Evolutionary conservation across 441 rosid species (phyloP).

Genomic region (Isatis lusitanica): DNA sequence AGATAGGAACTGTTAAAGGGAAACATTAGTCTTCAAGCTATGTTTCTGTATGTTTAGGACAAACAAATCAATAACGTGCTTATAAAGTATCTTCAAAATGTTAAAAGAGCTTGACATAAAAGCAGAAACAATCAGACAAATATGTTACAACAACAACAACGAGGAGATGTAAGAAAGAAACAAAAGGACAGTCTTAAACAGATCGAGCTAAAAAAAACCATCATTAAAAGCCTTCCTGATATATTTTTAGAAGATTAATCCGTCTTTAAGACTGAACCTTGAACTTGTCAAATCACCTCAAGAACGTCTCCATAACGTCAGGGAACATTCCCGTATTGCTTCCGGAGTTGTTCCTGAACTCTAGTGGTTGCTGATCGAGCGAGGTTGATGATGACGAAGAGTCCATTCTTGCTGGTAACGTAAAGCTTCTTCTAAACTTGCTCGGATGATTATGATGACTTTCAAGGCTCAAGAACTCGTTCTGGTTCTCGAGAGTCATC

Average conservation of each 20-base stretch:
- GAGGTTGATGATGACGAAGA: constrained; percentile 75
- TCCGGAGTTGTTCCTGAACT: constrained; percentile 54
- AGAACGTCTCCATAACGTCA: constrained; percentile 76
- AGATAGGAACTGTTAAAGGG: constrained; percentile 13
- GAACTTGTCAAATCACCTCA: constrained; percentile 51
- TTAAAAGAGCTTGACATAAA: constrained; percentile 21
- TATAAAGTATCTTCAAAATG: constrained; percentile 20
- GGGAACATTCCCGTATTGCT: constrained; percentile 55
- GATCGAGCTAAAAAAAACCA: constrained; percentile 9
- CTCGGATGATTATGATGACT: constrained; percentile 46
- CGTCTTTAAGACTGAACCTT: constrained; percentile 13
- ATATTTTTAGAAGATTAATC: neutral
- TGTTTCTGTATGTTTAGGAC: neutral
- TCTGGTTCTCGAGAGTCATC: constrained; percentile 44
- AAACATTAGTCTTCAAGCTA: neutral
- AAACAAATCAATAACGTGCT: constrained; percentile 7
- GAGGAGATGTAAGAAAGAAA: neutral
- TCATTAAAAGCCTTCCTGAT: neutral
- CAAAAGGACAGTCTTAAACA: constrained; percentile 18
- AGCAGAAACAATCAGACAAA: constrained; percentile 18
- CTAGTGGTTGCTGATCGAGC: constrained; percentile 48
- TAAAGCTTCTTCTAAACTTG: constrained; percentile 83
- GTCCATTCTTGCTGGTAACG: constrained; percentile 77
- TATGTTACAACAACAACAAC: constrained; percentile 29
- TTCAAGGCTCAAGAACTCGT: constrained; percentile 78